These are phyloP conservation scores for Ricinus communis DNA, from an alignment of 345 rosid species.

Conservation along the genomic window DNA sequence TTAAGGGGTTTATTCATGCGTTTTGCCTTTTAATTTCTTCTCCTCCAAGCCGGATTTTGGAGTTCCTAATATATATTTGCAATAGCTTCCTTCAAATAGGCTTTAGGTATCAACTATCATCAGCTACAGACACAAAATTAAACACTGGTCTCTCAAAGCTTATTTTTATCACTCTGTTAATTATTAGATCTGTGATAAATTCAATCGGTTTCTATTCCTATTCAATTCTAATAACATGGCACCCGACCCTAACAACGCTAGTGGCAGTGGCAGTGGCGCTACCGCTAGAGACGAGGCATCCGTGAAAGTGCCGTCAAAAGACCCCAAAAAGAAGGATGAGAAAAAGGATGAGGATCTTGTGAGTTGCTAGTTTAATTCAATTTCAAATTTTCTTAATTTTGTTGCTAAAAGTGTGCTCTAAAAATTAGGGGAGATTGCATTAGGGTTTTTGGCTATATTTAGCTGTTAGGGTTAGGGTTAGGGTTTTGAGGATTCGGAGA, in stretches of 20 bases:
- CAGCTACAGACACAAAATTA: too few species aligned
- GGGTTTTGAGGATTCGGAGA: background rate
- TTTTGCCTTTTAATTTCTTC: too few species aligned
- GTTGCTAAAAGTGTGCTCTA: background rate
- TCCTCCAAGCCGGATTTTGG: slow-evolving; percentile 10
- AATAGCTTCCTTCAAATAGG: background rate
- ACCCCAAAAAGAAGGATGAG: slow-evolving; percentile 84
- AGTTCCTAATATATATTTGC: background rate
- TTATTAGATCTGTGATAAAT: too few species aligned
- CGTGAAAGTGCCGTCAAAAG: slow-evolving; percentile 68
- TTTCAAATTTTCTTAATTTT: background rate
- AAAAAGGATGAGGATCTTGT: slow-evolving; percentile 94
- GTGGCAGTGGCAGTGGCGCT: slow-evolving; percentile 39
- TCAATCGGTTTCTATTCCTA: background rate
- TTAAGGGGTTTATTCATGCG: too few species aligned
- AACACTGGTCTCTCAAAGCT: too few species aligned
- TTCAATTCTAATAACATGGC: slow-evolving; percentile 27
- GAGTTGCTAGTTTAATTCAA: slow-evolving; percentile 12
- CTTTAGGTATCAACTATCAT: slow-evolving; percentile 4
- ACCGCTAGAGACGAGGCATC: slow-evolving; percentile 52
- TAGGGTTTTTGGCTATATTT: background rate
- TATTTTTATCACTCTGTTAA: too few species aligned
- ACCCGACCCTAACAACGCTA: slow-evolving; percentile 56
- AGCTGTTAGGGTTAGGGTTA: background rate
- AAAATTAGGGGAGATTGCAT: background rate